phyloP scores from a whole-genome alignment of 495 filamentous ascomycete species.

The Hypoxylon trugodes region DNA sequence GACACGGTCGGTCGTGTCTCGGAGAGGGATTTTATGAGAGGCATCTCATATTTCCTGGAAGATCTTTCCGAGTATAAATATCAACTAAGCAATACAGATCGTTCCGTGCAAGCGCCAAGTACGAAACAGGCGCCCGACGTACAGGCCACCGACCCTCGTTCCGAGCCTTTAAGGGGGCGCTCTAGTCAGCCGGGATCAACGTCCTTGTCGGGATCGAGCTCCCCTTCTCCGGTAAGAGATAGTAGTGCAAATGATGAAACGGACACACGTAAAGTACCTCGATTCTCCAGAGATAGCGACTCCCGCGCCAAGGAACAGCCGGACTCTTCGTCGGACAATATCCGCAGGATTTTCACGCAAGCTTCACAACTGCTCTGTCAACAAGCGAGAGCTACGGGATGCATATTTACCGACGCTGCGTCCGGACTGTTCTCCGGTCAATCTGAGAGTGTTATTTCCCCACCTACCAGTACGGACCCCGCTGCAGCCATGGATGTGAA shows the following conservation, averaged over 20 bases:
- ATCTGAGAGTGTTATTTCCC: constrained; percentile 8
- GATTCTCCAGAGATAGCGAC: constrained; percentile 13
- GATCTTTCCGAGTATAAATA: constrained; percentile 40
- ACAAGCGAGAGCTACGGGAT: constrained; percentile 33
- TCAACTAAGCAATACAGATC: constrained; percentile 31
- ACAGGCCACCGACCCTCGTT: constrained; percentile 15
- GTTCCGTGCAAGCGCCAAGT: constrained; percentile 8
- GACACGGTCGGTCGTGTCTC: constrained; percentile 36
- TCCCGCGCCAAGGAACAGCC: neutral
- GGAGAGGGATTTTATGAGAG: constrained; percentile 38
- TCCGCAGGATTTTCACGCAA: constrained; percentile 31
- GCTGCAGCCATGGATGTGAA: neutral
- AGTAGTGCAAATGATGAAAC: neutral
- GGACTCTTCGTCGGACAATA: constrained; percentile 18
- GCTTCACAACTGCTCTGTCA: constrained; percentile 36
- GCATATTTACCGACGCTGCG: constrained; percentile 31
- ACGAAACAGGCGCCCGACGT: constrained; percentile 5
- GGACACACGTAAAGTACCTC: neutral
- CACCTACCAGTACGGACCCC: constrained; percentile 1
- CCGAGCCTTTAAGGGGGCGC: constrained; percentile 12
- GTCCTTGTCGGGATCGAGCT: neutral
- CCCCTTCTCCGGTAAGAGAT: neutral
- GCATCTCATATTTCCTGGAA: constrained; percentile 38
- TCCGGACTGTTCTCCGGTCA: constrained; percentile 24
- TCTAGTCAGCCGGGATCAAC: neutral